Evolutionary conservation across 2,329 filamentous ascomycete species (phyloP).

Genomic region (Colletotrichum salicis): DNA sequence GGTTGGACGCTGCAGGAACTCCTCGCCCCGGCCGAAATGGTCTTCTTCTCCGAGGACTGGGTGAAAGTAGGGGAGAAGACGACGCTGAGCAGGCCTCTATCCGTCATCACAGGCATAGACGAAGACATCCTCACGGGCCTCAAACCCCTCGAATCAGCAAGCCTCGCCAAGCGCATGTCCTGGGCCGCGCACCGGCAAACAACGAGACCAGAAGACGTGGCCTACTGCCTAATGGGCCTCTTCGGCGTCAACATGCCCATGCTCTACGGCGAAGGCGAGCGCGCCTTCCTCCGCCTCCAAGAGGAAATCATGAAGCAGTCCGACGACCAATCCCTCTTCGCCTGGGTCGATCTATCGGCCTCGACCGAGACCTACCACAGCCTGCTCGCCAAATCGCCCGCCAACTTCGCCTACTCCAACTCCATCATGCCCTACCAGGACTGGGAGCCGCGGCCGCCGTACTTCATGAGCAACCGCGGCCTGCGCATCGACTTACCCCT

Average conservation of each 20-base stretch:
- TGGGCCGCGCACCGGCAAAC: background rate
- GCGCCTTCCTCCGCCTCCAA: background rate
- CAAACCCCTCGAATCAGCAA: background rate
- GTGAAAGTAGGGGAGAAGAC: background rate
- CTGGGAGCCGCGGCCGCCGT: slow-evolving; percentile 42
- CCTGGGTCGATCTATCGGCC: background rate
- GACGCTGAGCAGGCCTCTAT: background rate
- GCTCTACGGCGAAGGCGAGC: background rate
- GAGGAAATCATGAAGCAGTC: background rate
- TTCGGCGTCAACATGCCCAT: background rate
- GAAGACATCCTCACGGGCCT: background rate
- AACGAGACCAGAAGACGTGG: background rate
- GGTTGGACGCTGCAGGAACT: background rate
- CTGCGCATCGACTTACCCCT: slow-evolving; percentile 42
- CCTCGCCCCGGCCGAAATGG: background rate
- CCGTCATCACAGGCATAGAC: background rate
- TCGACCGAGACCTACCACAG: background rate
- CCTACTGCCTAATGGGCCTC: background rate
- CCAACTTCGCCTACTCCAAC: slow-evolving; percentile 50
- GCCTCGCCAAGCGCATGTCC: background rate
- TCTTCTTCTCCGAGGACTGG: background rate
- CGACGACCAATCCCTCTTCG: slow-evolving; percentile 9
- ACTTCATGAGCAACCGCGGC: slow-evolving; percentile 42
- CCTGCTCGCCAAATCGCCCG: slow-evolving; percentile 44
- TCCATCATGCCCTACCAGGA: slow-evolving; percentile 46